Conservation (phyloP, 1,284 basidiomycete genomes). For the Apiotrichum porosum region DNA sequence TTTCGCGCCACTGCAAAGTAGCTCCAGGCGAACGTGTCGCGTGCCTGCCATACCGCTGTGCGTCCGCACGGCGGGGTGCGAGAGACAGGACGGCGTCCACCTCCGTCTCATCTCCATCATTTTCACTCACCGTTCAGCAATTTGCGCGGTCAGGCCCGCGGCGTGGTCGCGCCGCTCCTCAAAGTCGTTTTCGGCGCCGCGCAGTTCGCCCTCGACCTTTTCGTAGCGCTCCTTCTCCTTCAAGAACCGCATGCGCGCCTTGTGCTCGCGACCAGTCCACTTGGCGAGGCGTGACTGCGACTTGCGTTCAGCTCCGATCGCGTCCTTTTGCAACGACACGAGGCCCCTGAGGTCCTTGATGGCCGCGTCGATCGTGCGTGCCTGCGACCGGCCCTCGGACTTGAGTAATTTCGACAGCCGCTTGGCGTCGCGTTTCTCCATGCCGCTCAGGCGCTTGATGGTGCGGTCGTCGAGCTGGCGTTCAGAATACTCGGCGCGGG, state of each 20-base stretch:
- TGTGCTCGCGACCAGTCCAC: slow-evolving; percentile 48
- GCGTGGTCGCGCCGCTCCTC: slow-evolving; percentile 46
- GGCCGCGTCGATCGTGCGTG: slow-evolving; percentile 36
- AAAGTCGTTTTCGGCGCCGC: slow-evolving; percentile 48
- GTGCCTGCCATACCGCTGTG: too few relatives aligned
- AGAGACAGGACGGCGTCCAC: too few relatives aligned
- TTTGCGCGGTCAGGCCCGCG: slow-evolving; percentile 39
- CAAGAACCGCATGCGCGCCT: slow-evolving; percentile 46
- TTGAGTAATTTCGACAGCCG: slow-evolving; percentile 48
- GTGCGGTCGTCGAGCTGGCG: slow-evolving; percentile 34
- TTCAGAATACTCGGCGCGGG: slow-evolving; percentile 41
- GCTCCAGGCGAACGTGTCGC: too few relatives aligned
- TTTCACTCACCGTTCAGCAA: slow-evolving; percentile 30
- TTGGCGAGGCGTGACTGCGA: slow-evolving; percentile 45
- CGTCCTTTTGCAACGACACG: slow-evolving; percentile 44
- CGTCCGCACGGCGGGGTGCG: too few relatives aligned
- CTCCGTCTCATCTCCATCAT: neutral
- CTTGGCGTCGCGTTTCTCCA: slow-evolving; percentile 48
- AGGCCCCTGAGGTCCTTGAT: slow-evolving; percentile 49
- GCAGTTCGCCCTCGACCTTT: slow-evolving; percentile 42
- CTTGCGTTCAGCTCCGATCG: slow-evolving; percentile 46
- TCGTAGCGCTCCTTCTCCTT: slow-evolving; percentile 50
- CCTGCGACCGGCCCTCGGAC: slow-evolving; percentile 46
- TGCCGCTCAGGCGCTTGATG: slow-evolving; percentile 31
- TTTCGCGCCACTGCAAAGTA: too few relatives aligned